Conservation (phyloP, 805 yeast species). For the Blastobotrys mokoenaii region DNA sequence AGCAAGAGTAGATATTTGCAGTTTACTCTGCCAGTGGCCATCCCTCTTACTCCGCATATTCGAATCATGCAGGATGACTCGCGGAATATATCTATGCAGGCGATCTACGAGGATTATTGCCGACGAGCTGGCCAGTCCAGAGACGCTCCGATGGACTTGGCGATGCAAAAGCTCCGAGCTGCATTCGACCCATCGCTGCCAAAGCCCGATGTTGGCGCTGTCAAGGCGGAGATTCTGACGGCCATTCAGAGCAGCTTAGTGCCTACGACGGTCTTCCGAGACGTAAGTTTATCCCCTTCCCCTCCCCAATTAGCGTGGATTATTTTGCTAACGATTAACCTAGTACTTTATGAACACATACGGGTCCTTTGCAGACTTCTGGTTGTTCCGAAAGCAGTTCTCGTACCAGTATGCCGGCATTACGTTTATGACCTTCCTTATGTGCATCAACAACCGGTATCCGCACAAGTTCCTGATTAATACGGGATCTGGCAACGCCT, state of each 20-base stretch:
- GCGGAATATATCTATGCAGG: constrained; percentile 66
- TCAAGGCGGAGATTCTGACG: constrained; percentile 82
- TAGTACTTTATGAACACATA: constrained; percentile 58
- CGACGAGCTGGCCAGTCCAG: constrained; percentile 60
- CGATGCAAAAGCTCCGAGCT: constrained; percentile 76
- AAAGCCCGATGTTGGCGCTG: constrained; percentile 81
- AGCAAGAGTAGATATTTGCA: constrained; percentile 77
- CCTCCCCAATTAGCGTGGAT: background rate
- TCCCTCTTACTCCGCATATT: constrained; percentile 91
- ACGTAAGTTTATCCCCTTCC: constrained; percentile 23
- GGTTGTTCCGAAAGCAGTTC: constrained; percentile 94
- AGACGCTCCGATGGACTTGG: constrained; percentile 85
- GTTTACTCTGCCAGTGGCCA: constrained; percentile 82
- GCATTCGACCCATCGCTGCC: constrained; percentile 92
- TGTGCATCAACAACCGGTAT: constrained; percentile 86
- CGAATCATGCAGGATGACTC: constrained; percentile 81
- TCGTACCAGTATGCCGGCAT: constrained; percentile 92
- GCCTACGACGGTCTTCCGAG: constrained; percentile 74
- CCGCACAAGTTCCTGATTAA: constrained; percentile 89
- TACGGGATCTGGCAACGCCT: constrained; percentile 74
- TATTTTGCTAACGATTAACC: background rate
- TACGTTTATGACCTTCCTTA: constrained; percentile 85
- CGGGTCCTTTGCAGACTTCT: constrained; percentile 82
- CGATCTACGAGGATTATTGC: constrained; percentile 83
- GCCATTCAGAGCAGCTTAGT: constrained; percentile 83